phyloP scores from a whole-genome alignment of 306 rosid genomes.

The Quercus alba region DNA sequence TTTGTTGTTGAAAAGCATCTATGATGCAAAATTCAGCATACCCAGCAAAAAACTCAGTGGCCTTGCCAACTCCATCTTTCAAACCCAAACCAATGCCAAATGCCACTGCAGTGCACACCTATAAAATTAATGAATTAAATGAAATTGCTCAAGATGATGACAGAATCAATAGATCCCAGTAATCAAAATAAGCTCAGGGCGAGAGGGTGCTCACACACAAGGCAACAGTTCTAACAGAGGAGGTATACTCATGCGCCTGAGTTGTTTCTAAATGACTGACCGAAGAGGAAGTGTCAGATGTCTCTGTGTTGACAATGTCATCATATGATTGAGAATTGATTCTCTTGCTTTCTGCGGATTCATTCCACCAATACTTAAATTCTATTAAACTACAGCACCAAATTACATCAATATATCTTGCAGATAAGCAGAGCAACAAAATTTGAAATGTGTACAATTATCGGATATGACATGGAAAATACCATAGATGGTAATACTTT shows the following conservation, averaged over 20 bases:
- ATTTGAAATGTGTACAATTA: background rate
- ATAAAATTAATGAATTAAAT: constrained; percentile 5
- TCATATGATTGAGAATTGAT: constrained; percentile 33
- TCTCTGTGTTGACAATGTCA: constrained; percentile 25
- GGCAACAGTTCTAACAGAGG: constrained; percentile 71
- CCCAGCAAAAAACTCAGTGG: constrained; percentile 91
- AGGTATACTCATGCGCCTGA: constrained; percentile 39
- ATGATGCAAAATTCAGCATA: constrained; percentile 32
- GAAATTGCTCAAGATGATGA: background rate
- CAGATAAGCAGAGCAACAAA: background rate
- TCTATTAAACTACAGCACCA: background rate
- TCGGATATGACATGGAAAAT: background rate
- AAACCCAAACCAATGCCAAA: constrained; percentile 84
- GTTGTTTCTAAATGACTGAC: constrained; percentile 16
- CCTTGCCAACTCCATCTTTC: constrained; percentile 72
- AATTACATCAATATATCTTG: background rate
- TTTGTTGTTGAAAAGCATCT: background rate
- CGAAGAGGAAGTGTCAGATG: constrained; percentile 12
- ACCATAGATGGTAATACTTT: background rate
- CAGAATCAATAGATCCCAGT: constrained; percentile 10
- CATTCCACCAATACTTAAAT: constrained; percentile 7
- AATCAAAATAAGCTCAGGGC: constrained; percentile 14
- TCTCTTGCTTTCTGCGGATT: constrained; percentile 48
- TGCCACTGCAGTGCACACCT: constrained; percentile 76
- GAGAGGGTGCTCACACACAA: constrained; percentile 65